Percentiles rank a stretch among this genome's conserved stretches.
Conservation (phyloP, 108 stramenopile genomes). For the Ochromonas danica region DNA sequence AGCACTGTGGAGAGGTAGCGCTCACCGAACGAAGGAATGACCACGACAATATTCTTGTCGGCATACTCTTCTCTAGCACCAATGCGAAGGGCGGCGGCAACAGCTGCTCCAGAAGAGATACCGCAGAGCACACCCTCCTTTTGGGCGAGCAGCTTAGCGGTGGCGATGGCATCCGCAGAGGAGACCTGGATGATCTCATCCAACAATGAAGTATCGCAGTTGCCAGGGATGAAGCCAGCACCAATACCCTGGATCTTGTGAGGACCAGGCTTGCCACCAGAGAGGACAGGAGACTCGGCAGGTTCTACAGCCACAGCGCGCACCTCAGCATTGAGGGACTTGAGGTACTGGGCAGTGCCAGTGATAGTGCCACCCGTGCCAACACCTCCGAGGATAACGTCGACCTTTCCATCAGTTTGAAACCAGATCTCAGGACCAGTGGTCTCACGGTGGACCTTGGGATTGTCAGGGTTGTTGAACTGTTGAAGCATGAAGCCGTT, state of each 20-base stretch:
- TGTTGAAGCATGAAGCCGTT: conserved; percentile 68
- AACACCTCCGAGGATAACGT: conserved; percentile 76
- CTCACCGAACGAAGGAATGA: conserved; percentile 59
- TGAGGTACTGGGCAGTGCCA: conserved; percentile 49
- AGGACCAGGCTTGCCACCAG: conserved; percentile 71
- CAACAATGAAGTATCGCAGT: conserved; percentile 66
- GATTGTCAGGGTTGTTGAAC: conserved; percentile 84
- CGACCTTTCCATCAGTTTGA: conserved; percentile 56
- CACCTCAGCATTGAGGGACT: conserved; percentile 10
- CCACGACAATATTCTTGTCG: conserved; percentile 51
- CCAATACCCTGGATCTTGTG: conserved; percentile 87
- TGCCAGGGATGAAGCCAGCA: conserved; percentile 77
- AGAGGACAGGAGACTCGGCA: conserved; percentile 54
- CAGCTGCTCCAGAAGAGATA: conserved; percentile 54
- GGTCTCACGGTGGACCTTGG: conserved; percentile 73
- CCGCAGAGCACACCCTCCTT: conserved; percentile 56
- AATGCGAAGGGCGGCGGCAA: conserved; percentile 36
- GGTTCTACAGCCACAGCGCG: conserved; percentile 50
- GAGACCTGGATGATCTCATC: conserved; percentile 38
- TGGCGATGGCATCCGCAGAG: conserved; percentile 51
- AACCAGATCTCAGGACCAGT: conserved; percentile 75
- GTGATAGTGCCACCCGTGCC: conserved; percentile 54
- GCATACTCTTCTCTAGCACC: conserved; percentile 29
- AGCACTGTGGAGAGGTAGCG: conserved; percentile 50
- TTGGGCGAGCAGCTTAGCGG: conserved; percentile 53